Percentiles rank a stretch among this genome's conserved stretches.
These are phyloP conservation scores for Coix lacrymajobi DNA, from an alignment of 176 grass and related monocot species.

Conservation along the genomic window DNA sequence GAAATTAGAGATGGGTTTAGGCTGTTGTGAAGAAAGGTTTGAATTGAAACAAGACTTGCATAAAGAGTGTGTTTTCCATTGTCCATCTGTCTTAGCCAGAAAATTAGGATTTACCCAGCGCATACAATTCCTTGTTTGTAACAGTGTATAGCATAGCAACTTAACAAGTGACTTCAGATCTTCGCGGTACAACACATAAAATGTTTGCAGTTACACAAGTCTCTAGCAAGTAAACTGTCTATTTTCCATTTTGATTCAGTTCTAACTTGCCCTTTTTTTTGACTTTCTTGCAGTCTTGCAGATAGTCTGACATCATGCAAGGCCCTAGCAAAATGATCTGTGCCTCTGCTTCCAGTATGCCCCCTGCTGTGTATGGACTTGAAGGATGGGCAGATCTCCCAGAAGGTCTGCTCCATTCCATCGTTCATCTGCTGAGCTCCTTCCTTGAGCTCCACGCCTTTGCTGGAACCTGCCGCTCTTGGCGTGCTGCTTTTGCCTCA, in stretches of 20 bases:
- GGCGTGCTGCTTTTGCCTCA: slow-evolving; percentile 20
- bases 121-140: background rate
- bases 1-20: background rate
- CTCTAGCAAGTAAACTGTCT: background rate
- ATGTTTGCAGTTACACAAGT: background rate
- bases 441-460: slow-evolving; percentile 36
- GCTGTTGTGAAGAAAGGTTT: background rate
- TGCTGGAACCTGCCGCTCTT: slow-evolving; percentile 26
- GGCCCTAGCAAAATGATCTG: background rate
- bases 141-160: no score
- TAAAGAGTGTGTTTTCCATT: background rate
- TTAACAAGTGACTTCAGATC: no score
- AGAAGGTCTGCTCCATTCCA: slow-evolving; percentile 14
- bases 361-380: background rate
- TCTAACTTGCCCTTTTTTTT: slow-evolving; percentile 1
- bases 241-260: background rate
- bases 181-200: no score
- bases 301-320: slow-evolving; percentile 1
- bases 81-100: background rate
- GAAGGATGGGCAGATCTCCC: slow-evolving; percentile 26
- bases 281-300: background rate
- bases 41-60: background rate
- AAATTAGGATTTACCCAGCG: background rate
- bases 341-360: background rate
- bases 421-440: slow-evolving; percentile 24